phyloP scores from a whole-genome alignment of 371 early-diverging fungal genomes.

The Nematocida minor region DNA sequence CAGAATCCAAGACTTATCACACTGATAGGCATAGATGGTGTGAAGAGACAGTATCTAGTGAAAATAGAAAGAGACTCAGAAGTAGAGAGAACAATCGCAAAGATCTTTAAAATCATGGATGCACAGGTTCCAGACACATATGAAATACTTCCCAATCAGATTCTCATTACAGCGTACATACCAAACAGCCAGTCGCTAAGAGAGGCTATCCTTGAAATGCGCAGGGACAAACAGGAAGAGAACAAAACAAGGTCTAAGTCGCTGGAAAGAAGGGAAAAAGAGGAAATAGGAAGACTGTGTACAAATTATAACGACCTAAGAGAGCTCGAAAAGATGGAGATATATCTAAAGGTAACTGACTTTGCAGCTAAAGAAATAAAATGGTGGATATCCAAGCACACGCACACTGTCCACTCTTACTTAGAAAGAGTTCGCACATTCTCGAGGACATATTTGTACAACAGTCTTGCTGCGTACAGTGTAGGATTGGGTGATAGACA shows the following conservation, averaged over 20 bases:
- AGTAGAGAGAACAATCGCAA: constrained; percentile 10
- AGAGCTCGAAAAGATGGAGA: constrained; percentile 26
- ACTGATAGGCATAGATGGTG: not conserved
- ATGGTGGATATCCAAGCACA: constrained; percentile 2
- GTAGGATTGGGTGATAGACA: constrained; percentile 25
- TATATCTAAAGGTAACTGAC: constrained; percentile 8
- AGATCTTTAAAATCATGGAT: not conserved
- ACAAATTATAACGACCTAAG: constrained; percentile 2
- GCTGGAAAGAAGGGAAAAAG: not conserved
- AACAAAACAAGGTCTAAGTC: not conserved
- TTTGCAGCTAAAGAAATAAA: constrained; percentile 1
- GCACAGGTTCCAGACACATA: not conserved
- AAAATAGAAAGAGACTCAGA: not conserved
- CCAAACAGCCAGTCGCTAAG: not conserved
- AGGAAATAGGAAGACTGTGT: not conserved
- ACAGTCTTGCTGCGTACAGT: not conserved
- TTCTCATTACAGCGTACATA: not conserved
- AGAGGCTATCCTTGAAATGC: not conserved
- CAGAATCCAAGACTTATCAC: not conserved
- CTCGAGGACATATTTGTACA: constrained; percentile 1
- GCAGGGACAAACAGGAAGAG: not conserved
- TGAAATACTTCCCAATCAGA: not conserved
- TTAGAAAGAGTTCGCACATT: not conserved
- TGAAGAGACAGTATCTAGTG: not conserved
- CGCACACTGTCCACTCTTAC: not conserved